Evolutionary conservation across 768 basidiomycete species (phyloP).

Genomic region (Pulveroboletus ravenelii): DNA sequence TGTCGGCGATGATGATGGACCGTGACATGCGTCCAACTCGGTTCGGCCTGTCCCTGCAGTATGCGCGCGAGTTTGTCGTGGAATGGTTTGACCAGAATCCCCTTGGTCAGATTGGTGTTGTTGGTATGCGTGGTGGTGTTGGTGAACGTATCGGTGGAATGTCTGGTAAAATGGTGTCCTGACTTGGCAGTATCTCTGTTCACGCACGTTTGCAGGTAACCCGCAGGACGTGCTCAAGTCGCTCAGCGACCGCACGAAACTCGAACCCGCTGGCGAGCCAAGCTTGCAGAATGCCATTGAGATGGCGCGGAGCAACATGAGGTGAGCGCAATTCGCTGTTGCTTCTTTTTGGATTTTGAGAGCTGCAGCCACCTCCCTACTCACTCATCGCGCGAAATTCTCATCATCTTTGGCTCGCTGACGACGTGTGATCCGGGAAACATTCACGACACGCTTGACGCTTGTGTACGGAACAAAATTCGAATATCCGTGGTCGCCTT

Average conservation of each 20-base stretch:
- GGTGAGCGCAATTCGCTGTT: conserved; percentile 40
- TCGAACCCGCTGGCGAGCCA: conserved; percentile 89
- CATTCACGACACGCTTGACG: conserved; percentile 90
- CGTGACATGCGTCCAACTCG: conserved; percentile 94
- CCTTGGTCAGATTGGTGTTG: conserved; percentile 91
- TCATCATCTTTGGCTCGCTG: conserved; percentile 90
- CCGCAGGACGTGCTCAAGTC: conserved; percentile 92
- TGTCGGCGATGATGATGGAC: conserved; percentile 90
- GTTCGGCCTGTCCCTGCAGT: conserved; percentile 86
- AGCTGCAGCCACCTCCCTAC: conserved; percentile 84
- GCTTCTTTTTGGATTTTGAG: conserved; percentile 3
- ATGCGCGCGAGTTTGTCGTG: conserved; percentile 83
- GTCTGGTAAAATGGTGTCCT: conserved; percentile 58
- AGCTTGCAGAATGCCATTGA: conserved; percentile 97
- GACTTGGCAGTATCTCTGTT: not conserved
- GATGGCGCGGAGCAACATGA: conserved; percentile 92
- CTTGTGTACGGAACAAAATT: conserved; percentile 76
- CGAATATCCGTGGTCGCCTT: conserved; percentile 92
- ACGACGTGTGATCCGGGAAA: conserved; percentile 98
- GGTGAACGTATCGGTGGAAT: conserved; percentile 90
- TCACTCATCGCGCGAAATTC: conserved; percentile 92
- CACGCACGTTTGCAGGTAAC: conserved; percentile 56
- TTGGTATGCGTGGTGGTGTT: conserved; percentile 87
- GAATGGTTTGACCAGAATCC: conserved; percentile 99
- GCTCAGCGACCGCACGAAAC: conserved; percentile 78